Percentiles rank a stretch among this genome's conserved stretches.
Conservation (phyloP, 768 basidiomycete species). For the Pleurotus citrinopileatus region DNA sequence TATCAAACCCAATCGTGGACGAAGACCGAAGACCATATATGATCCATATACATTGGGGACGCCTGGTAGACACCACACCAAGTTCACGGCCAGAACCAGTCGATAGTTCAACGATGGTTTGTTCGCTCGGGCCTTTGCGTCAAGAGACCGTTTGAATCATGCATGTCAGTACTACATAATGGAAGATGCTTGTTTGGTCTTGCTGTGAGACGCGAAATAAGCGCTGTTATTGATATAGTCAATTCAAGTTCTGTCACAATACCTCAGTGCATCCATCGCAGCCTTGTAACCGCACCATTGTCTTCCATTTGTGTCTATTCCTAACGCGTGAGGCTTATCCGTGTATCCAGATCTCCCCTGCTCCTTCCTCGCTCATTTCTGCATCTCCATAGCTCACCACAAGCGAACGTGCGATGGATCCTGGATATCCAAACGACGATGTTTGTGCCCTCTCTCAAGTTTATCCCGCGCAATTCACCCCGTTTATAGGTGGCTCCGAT, state of each 20-base stretch:
- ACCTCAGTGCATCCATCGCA: not conserved
- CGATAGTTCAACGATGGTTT: no score
- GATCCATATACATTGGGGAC: not conserved
- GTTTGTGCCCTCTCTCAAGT: conserved; percentile 36
- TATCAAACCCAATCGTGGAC: not conserved
- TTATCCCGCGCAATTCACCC: conserved; percentile 20
- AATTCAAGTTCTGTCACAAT: no score
- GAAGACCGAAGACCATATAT: no score
- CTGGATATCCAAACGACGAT: conserved; percentile 65
- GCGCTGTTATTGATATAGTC: no score
- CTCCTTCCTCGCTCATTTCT: not conserved
- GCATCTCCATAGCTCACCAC: not conserved
- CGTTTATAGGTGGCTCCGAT: conserved; percentile 81
- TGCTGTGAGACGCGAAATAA: not conserved
- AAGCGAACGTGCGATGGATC: conserved; percentile 59
- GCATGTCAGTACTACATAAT: no score
- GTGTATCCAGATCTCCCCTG: not conserved
- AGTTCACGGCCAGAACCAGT: no score
- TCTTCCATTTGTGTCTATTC: not conserved
- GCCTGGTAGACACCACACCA: no score
- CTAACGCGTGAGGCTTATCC: not conserved
- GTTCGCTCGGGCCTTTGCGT: no score
- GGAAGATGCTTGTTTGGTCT: not conserved
- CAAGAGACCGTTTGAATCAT: not conserved
- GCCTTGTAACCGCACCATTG: not conserved